Base-by-base conservation (phyloP, 148 eudicot genomes). In the Rhododendron ovatum region DNA sequence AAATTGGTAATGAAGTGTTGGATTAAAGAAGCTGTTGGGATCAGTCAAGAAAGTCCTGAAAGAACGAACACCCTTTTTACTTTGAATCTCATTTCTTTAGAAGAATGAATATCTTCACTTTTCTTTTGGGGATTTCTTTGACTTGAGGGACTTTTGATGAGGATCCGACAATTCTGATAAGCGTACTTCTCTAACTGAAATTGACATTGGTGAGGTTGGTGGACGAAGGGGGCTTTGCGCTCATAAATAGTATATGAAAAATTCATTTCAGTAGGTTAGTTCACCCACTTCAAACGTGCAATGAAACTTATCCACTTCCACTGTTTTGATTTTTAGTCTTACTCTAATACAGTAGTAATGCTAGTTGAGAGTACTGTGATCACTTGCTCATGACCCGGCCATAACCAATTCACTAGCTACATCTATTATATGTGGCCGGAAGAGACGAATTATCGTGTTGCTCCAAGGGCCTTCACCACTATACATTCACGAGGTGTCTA, bases 121-220 rank as follows among this genome's bases (percentile, higher is more conserved):
- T 67, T 63, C 11, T 63, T 63, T 63, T 63, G 3, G 30, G 43
- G 7, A 37, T 12, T 20, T 75, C 20, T 78, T 78, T 78, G 33
- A 78, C 53, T 24, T 11, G 55, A 17, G 82, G 30, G 20, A 78
- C 30, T 78, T 78, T 78, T 10, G 33, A n/a, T 10, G 53, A n/a
- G 50, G 30, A 78, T 13, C 15, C 26, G 76, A 84, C 84, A 78
- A 77, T 82, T 84, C 84, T 41, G 87, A 78, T 89, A 89, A 86
- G 73, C 87, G 26, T 30, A 86, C 87, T 89, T 82, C 85, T 75
- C 90, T 77, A 89, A 87, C 88, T 84, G 80, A 84, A 84, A 48
- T 6, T 75, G 85, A 76, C 90, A 89, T 86, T 86, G 85, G 88
- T 89, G 87, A 84, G 90, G 88, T 89, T 86, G 88, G 87, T 86